phyloP scores from a whole-genome alignment of 257 asterid species.

The Ilex asprella region DNA sequence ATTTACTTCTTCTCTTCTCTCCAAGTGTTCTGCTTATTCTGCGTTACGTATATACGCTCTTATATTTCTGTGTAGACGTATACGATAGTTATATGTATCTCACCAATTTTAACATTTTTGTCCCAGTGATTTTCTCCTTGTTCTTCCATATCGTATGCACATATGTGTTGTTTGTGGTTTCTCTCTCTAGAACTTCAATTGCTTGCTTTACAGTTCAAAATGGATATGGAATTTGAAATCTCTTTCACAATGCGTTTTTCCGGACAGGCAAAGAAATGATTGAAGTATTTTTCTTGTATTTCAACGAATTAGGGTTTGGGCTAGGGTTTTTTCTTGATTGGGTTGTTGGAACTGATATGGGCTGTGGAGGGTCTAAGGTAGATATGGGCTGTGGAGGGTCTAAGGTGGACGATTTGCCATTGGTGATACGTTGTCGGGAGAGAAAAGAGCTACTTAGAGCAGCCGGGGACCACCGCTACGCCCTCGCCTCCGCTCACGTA shows the following conservation, averaged over 20 bases:
- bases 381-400: slow-evolving; percentile 85
- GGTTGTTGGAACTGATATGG: too few species aligned
- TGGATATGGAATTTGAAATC: not conserved
- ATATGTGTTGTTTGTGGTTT: not conserved
- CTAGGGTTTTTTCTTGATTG: too few species aligned
- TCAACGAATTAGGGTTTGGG: too few species aligned
- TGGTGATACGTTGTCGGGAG: slow-evolving; percentile 83
- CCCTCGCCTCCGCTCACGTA: slow-evolving; percentile 87
- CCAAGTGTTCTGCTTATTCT: too few species aligned
- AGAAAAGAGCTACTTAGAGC: slow-evolving; percentile 66
- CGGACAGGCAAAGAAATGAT: slow-evolving; percentile 16
- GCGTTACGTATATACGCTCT: too few species aligned
- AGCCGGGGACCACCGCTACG: slow-evolving; percentile 86
- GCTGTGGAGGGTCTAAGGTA: not conserved
- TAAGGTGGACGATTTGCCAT: slow-evolving; percentile 61
- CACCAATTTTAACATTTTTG: too few species aligned
- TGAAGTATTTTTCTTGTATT: slow-evolving; percentile 3
- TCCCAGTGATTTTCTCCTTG: too few species aligned
- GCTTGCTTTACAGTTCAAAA: not conserved
- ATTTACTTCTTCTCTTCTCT: too few species aligned
- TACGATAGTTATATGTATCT: too few species aligned
- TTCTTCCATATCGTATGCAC: too few species aligned
- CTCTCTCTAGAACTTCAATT: slow-evolving; percentile 4
- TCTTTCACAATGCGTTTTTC: slow-evolving; percentile 33
- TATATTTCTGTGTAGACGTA: too few species aligned